phyloP scores from a whole-genome alignment of 2,329 filamentous ascomycete genomes.

The Xylogone sp. region DNA sequence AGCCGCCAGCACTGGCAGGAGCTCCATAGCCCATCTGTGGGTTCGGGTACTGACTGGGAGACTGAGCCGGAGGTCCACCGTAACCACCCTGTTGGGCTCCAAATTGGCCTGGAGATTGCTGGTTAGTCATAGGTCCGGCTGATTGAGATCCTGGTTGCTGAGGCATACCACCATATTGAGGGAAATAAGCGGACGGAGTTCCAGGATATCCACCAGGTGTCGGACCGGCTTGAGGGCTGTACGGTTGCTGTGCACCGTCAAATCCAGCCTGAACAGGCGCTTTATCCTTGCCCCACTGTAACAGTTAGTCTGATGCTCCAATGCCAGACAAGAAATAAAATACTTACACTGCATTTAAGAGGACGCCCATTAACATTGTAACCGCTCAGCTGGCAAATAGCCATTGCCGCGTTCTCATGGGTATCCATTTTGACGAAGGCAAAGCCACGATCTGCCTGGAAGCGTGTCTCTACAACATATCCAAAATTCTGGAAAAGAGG shows the following conservation, averaged over 20 bases:
- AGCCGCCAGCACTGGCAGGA: slow-evolving; percentile 75
- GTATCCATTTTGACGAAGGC: slow-evolving; percentile 99
- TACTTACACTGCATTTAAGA: slow-evolving; percentile 95
- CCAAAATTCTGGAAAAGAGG: slow-evolving; percentile 98
- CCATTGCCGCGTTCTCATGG: slow-evolving; percentile 97
- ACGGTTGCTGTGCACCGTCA: slow-evolving; percentile 69
- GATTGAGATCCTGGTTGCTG: slow-evolving; percentile 31
- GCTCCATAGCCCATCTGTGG: slow-evolving; percentile 71
- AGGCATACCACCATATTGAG: slow-evolving; percentile 78
- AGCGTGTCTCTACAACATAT: slow-evolving; percentile 93
- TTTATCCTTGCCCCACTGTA: slow-evolving; percentile 98
- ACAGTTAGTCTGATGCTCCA: slow-evolving; percentile 27
- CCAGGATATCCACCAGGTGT: slow-evolving; percentile 68
- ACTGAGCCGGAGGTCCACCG: slow-evolving; percentile 56
- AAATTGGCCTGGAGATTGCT: slow-evolving; percentile 40
- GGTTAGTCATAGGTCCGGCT: slow-evolving; percentile 31
- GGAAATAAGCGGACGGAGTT: slow-evolving; percentile 80
- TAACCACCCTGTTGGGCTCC: slow-evolving; percentile 67
- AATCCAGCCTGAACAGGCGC: slow-evolving; percentile 80
- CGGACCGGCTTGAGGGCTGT: slow-evolving; percentile 71
- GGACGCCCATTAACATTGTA: slow-evolving; percentile 98
- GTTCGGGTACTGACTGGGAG: slow-evolving; percentile 58
- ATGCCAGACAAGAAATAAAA: slow-evolving; percentile 1
- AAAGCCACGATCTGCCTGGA: slow-evolving; percentile 96
- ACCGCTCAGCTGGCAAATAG: slow-evolving; percentile 94